These are phyloP conservation scores for Macaranga tanarius DNA, from an alignment of 441 rosid species.

Conservation along the genomic window DNA sequence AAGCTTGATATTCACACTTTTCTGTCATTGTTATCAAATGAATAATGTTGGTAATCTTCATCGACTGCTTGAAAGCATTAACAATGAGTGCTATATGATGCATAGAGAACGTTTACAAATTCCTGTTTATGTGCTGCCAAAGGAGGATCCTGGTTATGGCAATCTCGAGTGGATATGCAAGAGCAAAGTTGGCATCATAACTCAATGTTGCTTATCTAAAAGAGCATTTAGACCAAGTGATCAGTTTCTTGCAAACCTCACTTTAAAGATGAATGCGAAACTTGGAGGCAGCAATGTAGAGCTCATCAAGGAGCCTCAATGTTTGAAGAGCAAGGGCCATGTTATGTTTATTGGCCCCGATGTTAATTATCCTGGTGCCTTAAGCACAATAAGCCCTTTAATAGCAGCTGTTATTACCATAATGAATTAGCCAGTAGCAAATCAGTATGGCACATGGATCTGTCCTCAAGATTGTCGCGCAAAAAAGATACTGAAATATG, in stretches of 20 bases:
- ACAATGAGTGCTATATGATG: too few species aligned
- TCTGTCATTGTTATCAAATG: constrained; percentile 37
- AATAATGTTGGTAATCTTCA: constrained; percentile 22
- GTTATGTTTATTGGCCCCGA: constrained; percentile 83
- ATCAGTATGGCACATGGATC: constrained; percentile 57
- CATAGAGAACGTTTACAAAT: too few species aligned
- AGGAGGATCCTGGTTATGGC: constrained; percentile 46
- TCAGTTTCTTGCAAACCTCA: constrained; percentile 67
- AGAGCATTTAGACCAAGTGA: constrained; percentile 39
- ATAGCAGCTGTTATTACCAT: constrained; percentile 73
- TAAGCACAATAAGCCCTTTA: constrained; percentile 56
- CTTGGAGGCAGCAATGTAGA: constrained; percentile 84
- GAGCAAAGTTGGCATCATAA: constrained; percentile 62
- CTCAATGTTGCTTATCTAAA: constrained; percentile 66
- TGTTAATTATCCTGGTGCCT: constrained; percentile 63
- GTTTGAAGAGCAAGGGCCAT: constrained; percentile 37
- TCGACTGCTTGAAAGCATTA: constrained; percentile 26
- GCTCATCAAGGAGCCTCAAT: constrained; percentile 44
- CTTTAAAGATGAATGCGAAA: constrained; percentile 79
- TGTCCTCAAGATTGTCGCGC: constrained; percentile 46
- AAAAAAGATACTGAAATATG: too few species aligned
- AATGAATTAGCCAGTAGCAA: constrained; percentile 70
- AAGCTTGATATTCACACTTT: constrained; percentile 50
- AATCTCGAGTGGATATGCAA: constrained; percentile 71
- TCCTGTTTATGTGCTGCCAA: too few species aligned